phyloP scores from a whole-genome alignment of 1,139 yeast genomes.

The Debaryomyces psychrophilus region DNA sequence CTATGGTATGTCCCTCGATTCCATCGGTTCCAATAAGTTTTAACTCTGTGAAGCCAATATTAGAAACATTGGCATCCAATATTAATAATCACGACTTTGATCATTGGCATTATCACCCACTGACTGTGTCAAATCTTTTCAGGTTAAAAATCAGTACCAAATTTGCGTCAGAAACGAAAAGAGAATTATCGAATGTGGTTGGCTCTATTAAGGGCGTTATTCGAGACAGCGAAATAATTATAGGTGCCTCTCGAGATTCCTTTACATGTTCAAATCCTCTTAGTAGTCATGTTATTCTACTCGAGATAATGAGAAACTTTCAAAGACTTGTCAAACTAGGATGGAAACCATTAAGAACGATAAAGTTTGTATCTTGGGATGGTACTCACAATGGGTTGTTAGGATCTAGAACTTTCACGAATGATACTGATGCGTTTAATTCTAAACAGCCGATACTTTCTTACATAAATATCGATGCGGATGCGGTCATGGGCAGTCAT shows the following conservation, averaged over 20 bases:
- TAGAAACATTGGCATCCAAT: conserved; percentile 27
- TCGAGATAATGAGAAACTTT: conserved; percentile 46
- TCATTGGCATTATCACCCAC: conserved; percentile 34
- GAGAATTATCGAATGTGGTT: conserved; percentile 37
- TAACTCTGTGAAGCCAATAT: conserved; percentile 34
- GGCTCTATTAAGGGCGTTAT: conserved; percentile 43
- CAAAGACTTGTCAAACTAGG: conserved; percentile 37
- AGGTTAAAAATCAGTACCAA: conserved; percentile 24
- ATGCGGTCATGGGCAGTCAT: conserved; percentile 42
- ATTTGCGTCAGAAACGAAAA: conserved; percentile 18
- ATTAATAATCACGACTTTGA: conserved; percentile 17
- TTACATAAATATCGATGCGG: conserved; percentile 46
- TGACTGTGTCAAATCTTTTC: conserved; percentile 15
- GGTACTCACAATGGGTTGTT: conserved; percentile 39
- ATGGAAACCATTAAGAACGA: conserved; percentile 49
- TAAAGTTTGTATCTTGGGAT: conserved; percentile 50
- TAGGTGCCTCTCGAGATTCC: conserved; percentile 49
- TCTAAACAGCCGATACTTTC: conserved; percentile 33
- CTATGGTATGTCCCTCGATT: conserved; percentile 21
- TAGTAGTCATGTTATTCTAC: conserved; percentile 44
- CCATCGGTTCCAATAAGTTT: conserved; percentile 44
- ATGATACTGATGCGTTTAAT: conserved; percentile 26
- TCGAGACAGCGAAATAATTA: conserved; percentile 45
- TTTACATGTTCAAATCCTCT: conserved; percentile 41
- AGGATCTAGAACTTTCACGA: conserved; percentile 33